Base-by-base conservation (phyloP, 345 rosid genomes). In the Gynandropsis gynandra region DNA sequence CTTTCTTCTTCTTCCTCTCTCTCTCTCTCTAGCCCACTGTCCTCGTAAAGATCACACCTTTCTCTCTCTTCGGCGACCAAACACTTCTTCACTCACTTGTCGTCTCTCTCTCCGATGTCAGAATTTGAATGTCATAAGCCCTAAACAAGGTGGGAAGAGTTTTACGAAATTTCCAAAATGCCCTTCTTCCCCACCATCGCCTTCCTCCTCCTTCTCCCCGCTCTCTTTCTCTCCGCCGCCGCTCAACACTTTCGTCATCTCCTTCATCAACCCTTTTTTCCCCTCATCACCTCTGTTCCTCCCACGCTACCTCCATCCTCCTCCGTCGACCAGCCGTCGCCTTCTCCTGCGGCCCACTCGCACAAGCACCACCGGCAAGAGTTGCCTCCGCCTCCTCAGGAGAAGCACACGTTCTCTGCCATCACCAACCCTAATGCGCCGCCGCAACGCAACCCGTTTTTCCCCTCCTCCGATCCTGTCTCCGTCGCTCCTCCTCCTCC, bases 211-310 rank as follows among this genome's bases (percentile, higher is more conserved):
- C 16, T 37, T 9, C n/a, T 40, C 57, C 29, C 27, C 59, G 9
- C 45, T 47, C 18, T 72, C 29, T 16, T 69, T n/a, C n/a, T 48
- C 43, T 17, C 50, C 67, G 15, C 66, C 67, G 17, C 56, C 69
- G 47, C 21, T 65, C 58, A 31, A 37, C 58, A 56, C 4, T 61
- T 56, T 59, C 80, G 82, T 7, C 90, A 59, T 40, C 65, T 83
- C 32, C 87, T 87, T 45, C 96, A 83, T 58, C 96, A 80, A 15
- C 94, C 96, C 0, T 69, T 81, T n/a, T 81, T 77, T 12, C 86
- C 82, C 0, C 37, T 58, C 2, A 43, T 38, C 1, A 43, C 77
- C 27, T 3, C 67, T 1, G 60, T 66, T 8, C 77, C 93, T 10
- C 72, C 83, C 0, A 10, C 52, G 4, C 10, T n/a, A n/a, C n/a